Base-by-base conservation (phyloP, 495 filamentous ascomycete genomes). In the Trichoderma reesei region DNA sequence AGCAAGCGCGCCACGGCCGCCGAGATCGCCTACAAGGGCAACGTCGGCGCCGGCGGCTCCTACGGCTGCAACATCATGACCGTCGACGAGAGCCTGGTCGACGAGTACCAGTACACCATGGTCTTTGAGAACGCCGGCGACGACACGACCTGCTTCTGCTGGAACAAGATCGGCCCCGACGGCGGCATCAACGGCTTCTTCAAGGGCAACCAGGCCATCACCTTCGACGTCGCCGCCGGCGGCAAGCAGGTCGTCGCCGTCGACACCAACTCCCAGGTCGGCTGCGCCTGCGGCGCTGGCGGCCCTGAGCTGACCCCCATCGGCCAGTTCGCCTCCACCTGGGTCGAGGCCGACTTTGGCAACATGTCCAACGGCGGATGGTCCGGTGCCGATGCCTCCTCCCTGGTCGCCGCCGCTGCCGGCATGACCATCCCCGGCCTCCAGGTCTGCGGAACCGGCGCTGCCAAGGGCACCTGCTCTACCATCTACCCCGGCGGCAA, bases 51-150 rank as follows among this genome's bases (percentile, higher is more conserved):
- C 37, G 46, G 41, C 54, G 68, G 65, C 54, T 65, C 67, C 60
- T 76, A 72, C 71, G 69, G 69, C 67, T 73, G 71, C 67, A 76
- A 76, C 68, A 61, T 76, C 38, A 78, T 77, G 67, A 59, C 70
- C 8, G 68, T 79, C 33, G 62, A 72, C 65, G 78, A 66, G 66
- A 74, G 51, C 38, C 69, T 70, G 67, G 76, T 65, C 60, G 18
- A 62, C 51, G 65, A 71, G 41, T 78, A 77, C 64, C 63, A 71
- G 13, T 72, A 80, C 60, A 71, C 72, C 14, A 65, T 77, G 46
- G 69, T 66, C 41, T 77, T 77, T 63, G 69, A 59, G 42, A 76
- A 76, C 69, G 70, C 68, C 42, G 69, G 59, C 41, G 42, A 31
- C 51, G 37, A 65, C 20, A 71, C 73, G 59, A 56, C 70, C 66